Base-by-base conservation (phyloP, 257 asterid species). In the Primulina huaijiensis region DNA sequence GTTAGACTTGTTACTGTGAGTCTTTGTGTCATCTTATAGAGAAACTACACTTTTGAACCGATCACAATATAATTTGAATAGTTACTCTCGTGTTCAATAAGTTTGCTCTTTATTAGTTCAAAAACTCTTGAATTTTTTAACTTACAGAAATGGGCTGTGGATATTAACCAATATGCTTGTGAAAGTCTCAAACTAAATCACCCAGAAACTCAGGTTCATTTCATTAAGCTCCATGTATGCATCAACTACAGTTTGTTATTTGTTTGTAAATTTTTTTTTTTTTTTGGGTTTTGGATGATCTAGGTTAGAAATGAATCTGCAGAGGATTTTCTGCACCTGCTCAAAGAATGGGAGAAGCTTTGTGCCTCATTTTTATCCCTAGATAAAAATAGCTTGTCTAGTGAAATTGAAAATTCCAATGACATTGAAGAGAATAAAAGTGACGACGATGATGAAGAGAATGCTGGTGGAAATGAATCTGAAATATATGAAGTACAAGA, bases 131-230 rank as follows among this genome's bases (percentile, higher is more conserved):
- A 56, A 35, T 52, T 35, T 52, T 25, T 38, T 23, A 5, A 17
- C 56, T 2, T 46, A 74, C 76, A 92, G 96, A 92, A 86, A 92
- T 92, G 98, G 98, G 96, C 95, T 1, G 88, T 92, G 60, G 97
- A 92, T 67, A n/a, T 83, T 8, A 90, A 90, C 56, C 31, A 60
- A 17, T 59, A 77, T 73, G 98, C 98, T 8, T 90, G 96, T 76
- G 80, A 84, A 25, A 90, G 95, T 59, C 79, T 92, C 50, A 84
- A 62, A 58, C 71, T 82, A 50, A 92, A 90, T 58, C 98, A 92
- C 59, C 95, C 94, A 0, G 92, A 88, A 77, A 88, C 97, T 0
- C 78, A 84, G 92, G 98, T 92, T 63, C n/a, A 62, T 29, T 8
- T 0, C 46, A 38, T 34, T 34, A 21, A 19, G 7, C 52, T 37